Conservation (phyloP, 2,329 filamentous ascomycete species). For the Fusarium keratoplasticum region DNA sequence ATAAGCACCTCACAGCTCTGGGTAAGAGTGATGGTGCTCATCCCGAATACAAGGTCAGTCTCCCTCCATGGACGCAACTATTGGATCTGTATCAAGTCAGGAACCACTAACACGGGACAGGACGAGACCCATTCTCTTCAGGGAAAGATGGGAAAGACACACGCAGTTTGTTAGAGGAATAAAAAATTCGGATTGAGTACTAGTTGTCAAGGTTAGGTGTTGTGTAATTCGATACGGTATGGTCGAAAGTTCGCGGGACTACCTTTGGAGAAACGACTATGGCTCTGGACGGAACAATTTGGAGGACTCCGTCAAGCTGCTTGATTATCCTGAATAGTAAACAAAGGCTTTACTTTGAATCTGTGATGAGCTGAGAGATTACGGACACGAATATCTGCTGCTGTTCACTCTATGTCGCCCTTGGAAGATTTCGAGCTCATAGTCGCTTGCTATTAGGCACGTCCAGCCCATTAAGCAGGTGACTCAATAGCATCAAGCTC, state of each 20-base stretch:
- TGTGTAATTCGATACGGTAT: background rate
- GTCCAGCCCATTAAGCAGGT: too few relatives aligned
- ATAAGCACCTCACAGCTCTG: constrained; percentile 64
- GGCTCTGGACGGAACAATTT: background rate
- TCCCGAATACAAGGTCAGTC: constrained; percentile 47
- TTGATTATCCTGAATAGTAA: background rate
- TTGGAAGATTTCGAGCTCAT: too few relatives aligned
- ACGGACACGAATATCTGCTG: too few relatives aligned
- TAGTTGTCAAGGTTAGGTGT: background rate
- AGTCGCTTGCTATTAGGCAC: too few relatives aligned
- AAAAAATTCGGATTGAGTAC: background rate
- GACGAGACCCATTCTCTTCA: constrained; percentile 87
- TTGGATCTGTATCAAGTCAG: background rate
- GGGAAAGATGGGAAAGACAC: constrained; percentile 89
- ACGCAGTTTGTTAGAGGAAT: constrained; percentile 79
- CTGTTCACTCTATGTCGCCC: too few relatives aligned
- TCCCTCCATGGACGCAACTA: constrained; percentile 35
- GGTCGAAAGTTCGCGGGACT: background rate
- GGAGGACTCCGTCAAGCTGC: background rate
- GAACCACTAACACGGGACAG: constrained; percentile 46
- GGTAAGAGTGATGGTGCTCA: constrained; percentile 64
- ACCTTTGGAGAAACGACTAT: background rate
- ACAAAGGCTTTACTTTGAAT: background rate
- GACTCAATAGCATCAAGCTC: too few relatives aligned
- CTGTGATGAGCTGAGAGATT: background rate